Conservation (phyloP, 1,284 basidiomycete genomes). For the Butyriboletus appendiculatus region DNA sequence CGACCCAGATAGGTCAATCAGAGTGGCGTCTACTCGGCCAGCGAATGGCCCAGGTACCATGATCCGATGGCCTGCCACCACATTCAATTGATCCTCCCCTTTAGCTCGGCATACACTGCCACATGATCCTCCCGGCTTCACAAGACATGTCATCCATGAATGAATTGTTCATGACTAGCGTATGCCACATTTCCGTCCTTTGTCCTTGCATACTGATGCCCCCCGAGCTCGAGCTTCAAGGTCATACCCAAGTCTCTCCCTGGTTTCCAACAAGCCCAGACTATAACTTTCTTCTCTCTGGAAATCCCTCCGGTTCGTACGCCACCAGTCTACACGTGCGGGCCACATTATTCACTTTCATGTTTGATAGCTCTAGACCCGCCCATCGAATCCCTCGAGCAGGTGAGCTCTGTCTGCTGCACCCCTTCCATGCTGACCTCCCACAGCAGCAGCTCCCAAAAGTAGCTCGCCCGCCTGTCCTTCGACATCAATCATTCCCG, state of each 20-base stretch:
- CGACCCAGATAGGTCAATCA: constrained; percentile 29
- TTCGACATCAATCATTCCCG: constrained; percentile 33
- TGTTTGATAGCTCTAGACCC: constrained; percentile 3
- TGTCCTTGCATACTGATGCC: constrained; percentile 12
- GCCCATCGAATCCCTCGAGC: constrained; percentile 10
- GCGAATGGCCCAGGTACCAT: constrained; percentile 48
- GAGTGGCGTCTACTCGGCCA: constrained; percentile 46
- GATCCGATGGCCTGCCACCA: constrained; percentile 5
- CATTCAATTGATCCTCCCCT: constrained; percentile 17
- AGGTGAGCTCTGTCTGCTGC: constrained; percentile 7
- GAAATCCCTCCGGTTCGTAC: constrained; percentile 19
- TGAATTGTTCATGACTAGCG: constrained; percentile 55
- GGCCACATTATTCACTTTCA: neutral
- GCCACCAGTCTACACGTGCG: neutral
- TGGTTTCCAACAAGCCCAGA: constrained; percentile 43
- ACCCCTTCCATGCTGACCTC: constrained; percentile 14
- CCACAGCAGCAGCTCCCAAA: constrained; percentile 13
- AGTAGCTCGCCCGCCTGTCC: constrained; percentile 27
- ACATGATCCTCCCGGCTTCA: constrained; percentile 53
- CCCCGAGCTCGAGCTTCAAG: constrained; percentile 44
- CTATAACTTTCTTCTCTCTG: constrained; percentile 39
- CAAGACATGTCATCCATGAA: constrained; percentile 46
- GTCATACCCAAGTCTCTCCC: constrained; percentile 32
- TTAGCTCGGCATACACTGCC: constrained; percentile 57
- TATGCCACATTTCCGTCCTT: constrained; percentile 35